Base-by-base conservation (phyloP, 2,329 filamentous ascomycete genomes). In the Dothiorella sarmentorum region DNA sequence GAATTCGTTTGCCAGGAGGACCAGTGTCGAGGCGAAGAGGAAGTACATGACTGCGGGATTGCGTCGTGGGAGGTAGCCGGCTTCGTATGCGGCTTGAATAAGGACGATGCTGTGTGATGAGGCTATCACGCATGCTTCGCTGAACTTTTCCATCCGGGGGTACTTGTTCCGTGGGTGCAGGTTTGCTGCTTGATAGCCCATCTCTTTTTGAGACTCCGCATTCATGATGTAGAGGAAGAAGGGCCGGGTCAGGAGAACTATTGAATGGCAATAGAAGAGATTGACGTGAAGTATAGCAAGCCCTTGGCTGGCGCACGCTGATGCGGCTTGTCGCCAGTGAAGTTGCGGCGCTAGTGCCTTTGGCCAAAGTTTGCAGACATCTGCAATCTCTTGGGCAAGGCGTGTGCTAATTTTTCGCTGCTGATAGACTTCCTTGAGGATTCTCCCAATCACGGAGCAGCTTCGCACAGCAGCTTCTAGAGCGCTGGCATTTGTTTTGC, bases 241-340 rank as follows among this genome's bases (percentile, higher is more conserved):
- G 0, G 86, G 85, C 26, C 85, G 76, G 1, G 83, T 85, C 1
- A 88, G 76, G 0, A 88, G 75, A 24, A 88, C 80, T 40, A 86
- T 79, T 0, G 83, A 82, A 66, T 88, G 84, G 58, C 79, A 82
- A 59, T 86, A 82, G 33, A 87, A 73, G 22, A 88, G 72, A 60
- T 86, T 85, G 59, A 81, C 75, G 62, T 88, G 85, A 5, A 88
- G 70, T n/a, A 85, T 80, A 3, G 82, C 80, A 31, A 87, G 79
- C 3, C 80, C 80, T 61, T 83, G 76, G 18, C 75, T 75, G n/a
- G 78, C 72, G 27, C 71, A 70, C 2, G 72, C 73, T 29, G 72
- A 71, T 5, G 73, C 71, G n/a, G 80, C 77, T 58, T 78, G 77
- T 38, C 76, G 75, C 75, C 78, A 81, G 63, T 82, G 77, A 15